Percentiles rank a stretch among this genome's conserved stretches.
Conservation (phyloP, 2,329 filamentous ascomycete species). For the Ophiostoma fasciatum region DNA sequence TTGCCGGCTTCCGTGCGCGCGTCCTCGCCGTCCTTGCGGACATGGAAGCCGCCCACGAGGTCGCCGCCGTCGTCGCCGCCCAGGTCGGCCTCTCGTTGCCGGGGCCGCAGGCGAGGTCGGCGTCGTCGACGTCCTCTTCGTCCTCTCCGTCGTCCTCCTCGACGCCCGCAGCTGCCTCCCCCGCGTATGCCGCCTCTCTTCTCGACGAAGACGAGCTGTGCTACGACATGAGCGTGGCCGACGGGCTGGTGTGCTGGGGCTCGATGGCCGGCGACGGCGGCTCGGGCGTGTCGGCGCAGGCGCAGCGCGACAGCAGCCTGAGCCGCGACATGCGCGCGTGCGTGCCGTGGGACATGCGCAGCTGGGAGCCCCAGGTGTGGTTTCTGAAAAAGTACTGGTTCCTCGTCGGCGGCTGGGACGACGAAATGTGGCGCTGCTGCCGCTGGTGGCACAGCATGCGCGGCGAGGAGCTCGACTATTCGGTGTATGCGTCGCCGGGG, state of each 20-base stretch:
- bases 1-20: conserved; percentile 18
- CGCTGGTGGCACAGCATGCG: conserved; percentile 13
- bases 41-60: conserved; percentile 7
- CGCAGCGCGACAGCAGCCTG: conserved; percentile 7
- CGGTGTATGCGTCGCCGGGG: conserved; percentile 6
- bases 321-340: conserved; percentile 18
- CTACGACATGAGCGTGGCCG: conserved; percentile 18
- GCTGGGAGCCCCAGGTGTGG: conserved; percentile 29
- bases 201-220: conserved; percentile 23
- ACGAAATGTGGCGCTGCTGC: conserved; percentile 13
- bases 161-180: background rate
- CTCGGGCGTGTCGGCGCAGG: conserved; percentile 4
- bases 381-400: conserved; percentile 24
- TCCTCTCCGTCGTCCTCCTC: no score
- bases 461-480: conserved; percentile 12
- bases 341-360: conserved; percentile 28
- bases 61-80: background rate
- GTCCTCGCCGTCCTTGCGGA: conserved; percentile 13
- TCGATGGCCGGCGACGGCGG: conserved; percentile 13
- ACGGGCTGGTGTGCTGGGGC: conserved; percentile 24
- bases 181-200: conserved; percentile 2
- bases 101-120: no score
- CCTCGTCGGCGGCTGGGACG: conserved; percentile 13
- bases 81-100: background rate
- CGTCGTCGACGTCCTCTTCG: no score